These are phyloP conservation scores for Globisporangium lucens DNA, from an alignment of 352 stramenopile species.

Conservation along the genomic window DNA sequence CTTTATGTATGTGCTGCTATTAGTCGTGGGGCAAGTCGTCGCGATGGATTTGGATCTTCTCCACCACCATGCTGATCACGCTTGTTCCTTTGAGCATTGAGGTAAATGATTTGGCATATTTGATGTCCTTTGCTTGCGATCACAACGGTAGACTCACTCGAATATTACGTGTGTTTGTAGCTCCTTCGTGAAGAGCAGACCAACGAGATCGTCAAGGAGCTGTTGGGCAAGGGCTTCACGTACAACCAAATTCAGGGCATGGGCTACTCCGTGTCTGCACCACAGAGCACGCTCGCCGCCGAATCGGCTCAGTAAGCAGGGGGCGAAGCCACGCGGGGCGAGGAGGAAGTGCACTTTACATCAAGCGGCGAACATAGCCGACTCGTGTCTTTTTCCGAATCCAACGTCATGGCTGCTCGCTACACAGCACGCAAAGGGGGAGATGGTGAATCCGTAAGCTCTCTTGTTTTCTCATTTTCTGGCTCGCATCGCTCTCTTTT, in stretches of 20 bases:
- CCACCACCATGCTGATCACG: constrained; percentile 81
- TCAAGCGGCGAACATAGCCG: neutral
- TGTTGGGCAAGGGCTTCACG: constrained; percentile 77
- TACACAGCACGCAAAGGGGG: neutral
- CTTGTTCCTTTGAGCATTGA: constrained; percentile 85
- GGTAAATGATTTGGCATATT: constrained; percentile 25
- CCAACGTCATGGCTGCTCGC: neutral
- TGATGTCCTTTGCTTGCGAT: neutral
- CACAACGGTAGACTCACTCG: neutral
- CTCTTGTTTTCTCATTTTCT: neutral
- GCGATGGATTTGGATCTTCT: constrained; percentile 79
- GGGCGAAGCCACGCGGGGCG: neutral
- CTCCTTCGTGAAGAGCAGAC: constrained; percentile 81
- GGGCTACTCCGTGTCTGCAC: constrained; percentile 73
- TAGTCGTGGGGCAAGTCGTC: constrained; percentile 58
- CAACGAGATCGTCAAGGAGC: constrained; percentile 81
- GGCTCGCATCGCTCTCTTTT: constrained; percentile 5
- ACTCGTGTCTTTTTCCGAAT: neutral
- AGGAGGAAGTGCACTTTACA: neutral
- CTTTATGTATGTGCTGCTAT: constrained; percentile 9
- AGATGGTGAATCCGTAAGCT: neutral
- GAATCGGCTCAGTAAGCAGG: constrained; percentile 42
- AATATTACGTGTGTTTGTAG: constrained; percentile 22
- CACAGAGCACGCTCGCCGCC: constrained; percentile 57
- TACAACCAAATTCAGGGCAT: constrained; percentile 85